These are phyloP conservation scores for Lavandula angustifolia DNA, from an alignment of 257 asterid species.

Conservation along the genomic window DNA sequence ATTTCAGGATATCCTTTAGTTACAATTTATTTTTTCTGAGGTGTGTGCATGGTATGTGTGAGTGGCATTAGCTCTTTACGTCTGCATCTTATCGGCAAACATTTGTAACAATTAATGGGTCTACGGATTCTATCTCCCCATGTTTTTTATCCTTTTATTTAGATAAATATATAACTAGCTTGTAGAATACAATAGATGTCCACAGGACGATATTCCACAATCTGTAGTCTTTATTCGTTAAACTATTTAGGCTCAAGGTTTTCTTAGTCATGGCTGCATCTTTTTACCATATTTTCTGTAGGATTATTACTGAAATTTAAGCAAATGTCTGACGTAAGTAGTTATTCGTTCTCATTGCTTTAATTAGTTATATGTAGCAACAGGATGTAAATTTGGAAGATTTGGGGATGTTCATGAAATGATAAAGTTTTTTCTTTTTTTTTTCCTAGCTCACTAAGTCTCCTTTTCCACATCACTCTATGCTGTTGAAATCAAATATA, in stretches of 20 bases:
- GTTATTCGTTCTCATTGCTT: background rate
- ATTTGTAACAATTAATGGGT: slow-evolving; percentile 3
- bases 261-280: too few species aligned
- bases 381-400: background rate
- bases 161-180: background rate
- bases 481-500: slow-evolving; percentile 23
- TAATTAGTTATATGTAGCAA: slow-evolving; percentile 5
- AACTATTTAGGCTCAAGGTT: too few species aligned
- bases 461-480: slow-evolving; percentile 3
- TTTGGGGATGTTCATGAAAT: background rate
- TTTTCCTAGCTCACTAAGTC: background rate
- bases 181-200: background rate
- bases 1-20: slow-evolving; percentile 22
- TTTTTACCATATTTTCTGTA: background rate
- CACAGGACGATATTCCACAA: background rate
- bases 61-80: slow-evolving; percentile 2
- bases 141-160: background rate
- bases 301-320: slow-evolving; percentile 2
- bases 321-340: background rate
- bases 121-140: background rate
- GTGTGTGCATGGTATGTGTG: background rate
- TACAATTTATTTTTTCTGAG: background rate
- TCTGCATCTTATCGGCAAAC: slow-evolving; percentile 3
- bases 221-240: background rate
- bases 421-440: background rate